These are phyloP conservation scores for Suillus tomentosus DNA, from an alignment of 768 basidiomycete genomes.

Conservation along the genomic window DNA sequence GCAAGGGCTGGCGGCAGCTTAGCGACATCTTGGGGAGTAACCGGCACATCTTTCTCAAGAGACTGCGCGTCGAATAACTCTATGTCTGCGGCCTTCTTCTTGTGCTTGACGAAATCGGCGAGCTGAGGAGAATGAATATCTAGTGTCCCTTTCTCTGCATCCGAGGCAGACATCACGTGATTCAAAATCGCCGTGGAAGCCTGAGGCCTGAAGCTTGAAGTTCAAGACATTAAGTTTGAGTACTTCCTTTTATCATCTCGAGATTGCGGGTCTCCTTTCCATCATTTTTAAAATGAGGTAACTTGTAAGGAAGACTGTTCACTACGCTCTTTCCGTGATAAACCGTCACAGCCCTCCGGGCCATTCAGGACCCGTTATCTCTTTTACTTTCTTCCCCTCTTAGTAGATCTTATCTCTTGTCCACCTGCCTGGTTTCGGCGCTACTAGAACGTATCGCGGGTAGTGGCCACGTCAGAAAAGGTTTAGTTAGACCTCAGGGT, in stretches of 20 bases:
- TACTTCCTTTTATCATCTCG: constrained; percentile 26
- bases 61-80: constrained; percentile 35
- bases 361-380: too few species aligned
- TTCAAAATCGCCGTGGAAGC: too few species aligned
- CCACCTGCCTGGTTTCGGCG: too few species aligned
- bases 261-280: constrained; percentile 12
- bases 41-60: constrained; percentile 45
- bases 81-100: constrained; percentile 40
- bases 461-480: too few species aligned
- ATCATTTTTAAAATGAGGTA: background rate
- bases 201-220: too few species aligned
- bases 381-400: too few species aligned
- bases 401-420: too few species aligned
- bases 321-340: background rate
- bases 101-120: constrained; percentile 34
- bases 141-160: constrained; percentile 61
- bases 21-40: constrained; percentile 33
- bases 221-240: too few species aligned
- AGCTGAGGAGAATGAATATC: constrained; percentile 40
- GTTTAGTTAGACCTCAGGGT: too few species aligned
- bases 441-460: too few species aligned
- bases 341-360: too few species aligned
- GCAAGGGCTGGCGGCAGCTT: constrained; percentile 38
- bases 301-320: constrained; percentile 12
- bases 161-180: constrained; percentile 43